Percentiles rank a stretch among this genome's conserved stretches.
Evolutionary conservation across 768 basidiomycete species (phyloP).

Genomic region (Phaeolepiota aurea): DNA sequence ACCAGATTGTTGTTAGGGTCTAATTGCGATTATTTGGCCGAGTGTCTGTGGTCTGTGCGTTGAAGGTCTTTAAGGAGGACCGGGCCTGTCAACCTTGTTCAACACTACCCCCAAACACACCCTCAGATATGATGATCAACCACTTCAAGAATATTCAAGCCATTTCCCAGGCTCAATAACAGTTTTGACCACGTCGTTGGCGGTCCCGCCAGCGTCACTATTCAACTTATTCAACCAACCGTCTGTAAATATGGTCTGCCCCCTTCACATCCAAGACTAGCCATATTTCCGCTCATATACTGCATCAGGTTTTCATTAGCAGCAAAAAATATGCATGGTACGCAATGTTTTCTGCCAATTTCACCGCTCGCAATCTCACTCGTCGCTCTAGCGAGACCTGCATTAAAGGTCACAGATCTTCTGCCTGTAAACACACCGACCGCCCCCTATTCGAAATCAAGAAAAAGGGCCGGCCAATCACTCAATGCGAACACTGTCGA

Average conservation of each 20-base stretch:
- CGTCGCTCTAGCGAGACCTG: constrained; percentile 67
- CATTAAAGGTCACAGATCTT: constrained; percentile 91
- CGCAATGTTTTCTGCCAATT: constrained; percentile 14
- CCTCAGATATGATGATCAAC: constrained; percentile 39
- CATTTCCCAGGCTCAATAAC: constrained; percentile 34
- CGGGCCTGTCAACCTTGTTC: constrained; percentile 45
- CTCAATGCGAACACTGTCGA: constrained; percentile 86
- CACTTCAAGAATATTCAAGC: constrained; percentile 19
- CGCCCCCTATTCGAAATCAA: constrained; percentile 87
- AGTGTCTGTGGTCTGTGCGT: constrained; percentile 31
- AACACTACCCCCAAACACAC: constrained; percentile 31
- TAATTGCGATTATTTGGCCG: constrained; percentile 11
- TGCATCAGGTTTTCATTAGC: constrained; percentile 35
- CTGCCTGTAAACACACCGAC: constrained; percentile 81
- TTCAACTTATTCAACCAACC: constrained; percentile 1
- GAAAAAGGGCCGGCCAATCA: constrained; percentile 87
- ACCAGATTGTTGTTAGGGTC: background rate
- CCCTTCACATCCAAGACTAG: constrained; percentile 1
- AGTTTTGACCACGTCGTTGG: constrained; percentile 44
- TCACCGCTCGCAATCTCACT: constrained; percentile 6
- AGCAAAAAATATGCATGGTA: constrained; percentile 82
- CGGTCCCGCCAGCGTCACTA: constrained; percentile 29
- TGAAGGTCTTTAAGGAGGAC: constrained; percentile 20
- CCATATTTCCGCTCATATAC: constrained; percentile 1
- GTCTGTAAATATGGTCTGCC: constrained; percentile 34